phyloP scores from a whole-genome alignment of 2,329 filamentous ascomycete species.

The Bisporella sp. region DNA sequence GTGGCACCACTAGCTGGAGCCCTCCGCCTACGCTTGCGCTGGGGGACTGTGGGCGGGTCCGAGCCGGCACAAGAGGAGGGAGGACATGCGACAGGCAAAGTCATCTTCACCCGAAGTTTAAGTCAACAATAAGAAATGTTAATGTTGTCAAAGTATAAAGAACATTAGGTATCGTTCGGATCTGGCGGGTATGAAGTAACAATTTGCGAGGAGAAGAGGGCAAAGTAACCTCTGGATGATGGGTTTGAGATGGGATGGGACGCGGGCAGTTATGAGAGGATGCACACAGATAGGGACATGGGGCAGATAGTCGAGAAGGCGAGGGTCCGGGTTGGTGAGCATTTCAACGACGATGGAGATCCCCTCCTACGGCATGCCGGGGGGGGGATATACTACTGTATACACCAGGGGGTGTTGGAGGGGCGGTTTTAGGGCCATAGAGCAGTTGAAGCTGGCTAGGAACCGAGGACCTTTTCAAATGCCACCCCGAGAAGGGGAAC shows the following conservation, averaged over 20 bases:
- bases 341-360: too few species aligned
- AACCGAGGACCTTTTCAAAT: constrained; percentile 11
- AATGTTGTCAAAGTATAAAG: background rate
- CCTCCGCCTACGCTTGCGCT: constrained; percentile 69
- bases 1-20: constrained; percentile 82
- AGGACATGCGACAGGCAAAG: constrained; percentile 26
- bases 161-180: background rate
- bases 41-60: constrained; percentile 24
- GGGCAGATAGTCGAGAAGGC: background rate
- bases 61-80: constrained; percentile 14
- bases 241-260: background rate
- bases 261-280: background rate
- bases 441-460: background rate
- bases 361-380: too few species aligned
- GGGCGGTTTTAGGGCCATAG: too few species aligned
- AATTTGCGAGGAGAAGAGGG: background rate
- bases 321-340: background rate
- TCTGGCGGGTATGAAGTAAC: background rate
- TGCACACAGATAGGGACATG: background rate
- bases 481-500: constrained; percentile 5
- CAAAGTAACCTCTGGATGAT: background rate
- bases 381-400: too few species aligned
- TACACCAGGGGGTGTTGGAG: too few species aligned
- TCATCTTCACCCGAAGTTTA: constrained; percentile 15
- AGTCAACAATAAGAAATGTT: background rate